These are phyloP conservation scores for Talaromyces sp. DNA, from an alignment of 2,329 filamentous ascomycete species.

Conservation along the genomic window DNA sequence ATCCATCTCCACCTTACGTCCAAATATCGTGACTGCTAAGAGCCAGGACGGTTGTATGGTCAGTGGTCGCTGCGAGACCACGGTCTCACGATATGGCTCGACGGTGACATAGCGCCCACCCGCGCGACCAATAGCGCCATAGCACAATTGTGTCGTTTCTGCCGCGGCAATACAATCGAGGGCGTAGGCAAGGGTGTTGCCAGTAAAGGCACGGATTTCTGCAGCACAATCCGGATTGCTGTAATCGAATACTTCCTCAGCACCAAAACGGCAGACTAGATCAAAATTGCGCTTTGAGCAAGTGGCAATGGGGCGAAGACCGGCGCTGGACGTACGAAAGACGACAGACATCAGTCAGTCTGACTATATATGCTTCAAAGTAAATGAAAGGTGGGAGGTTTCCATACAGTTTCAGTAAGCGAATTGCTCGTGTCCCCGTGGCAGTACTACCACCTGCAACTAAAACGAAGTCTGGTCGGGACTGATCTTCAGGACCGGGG, in stretches of 20 bases:
- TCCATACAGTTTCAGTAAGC: slow-evolving; percentile 37
- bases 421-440: slow-evolving; percentile 45
- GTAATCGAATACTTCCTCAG: slow-evolving; percentile 41
- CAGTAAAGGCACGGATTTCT: slow-evolving; percentile 38
- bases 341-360: too few species aligned
- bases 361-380: too few species aligned
- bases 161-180: slow-evolving; percentile 45
- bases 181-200: slow-evolving; percentile 37
- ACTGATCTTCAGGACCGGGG: not conserved
- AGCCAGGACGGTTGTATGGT: slow-evolving; percentile 29
- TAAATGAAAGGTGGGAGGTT: too few species aligned
- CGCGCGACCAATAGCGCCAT: not conserved
- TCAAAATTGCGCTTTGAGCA: slow-evolving; percentile 34
- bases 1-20: slow-evolving; percentile 23
- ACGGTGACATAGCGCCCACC: not conserved
- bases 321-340: slow-evolving; percentile 16
- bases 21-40: slow-evolving; percentile 28
- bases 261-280: slow-evolving; percentile 33
- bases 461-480: slow-evolving; percentile 30
- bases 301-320: slow-evolving; percentile 35
- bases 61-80: not conserved
- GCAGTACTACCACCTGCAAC: slow-evolving; percentile 48
- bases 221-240: slow-evolving; percentile 33
- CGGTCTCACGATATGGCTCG: not conserved
- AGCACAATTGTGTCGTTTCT: slow-evolving; percentile 34